Conservation (phyloP, 1,284 basidiomycete species). For the Leccinum huronense region DNA sequence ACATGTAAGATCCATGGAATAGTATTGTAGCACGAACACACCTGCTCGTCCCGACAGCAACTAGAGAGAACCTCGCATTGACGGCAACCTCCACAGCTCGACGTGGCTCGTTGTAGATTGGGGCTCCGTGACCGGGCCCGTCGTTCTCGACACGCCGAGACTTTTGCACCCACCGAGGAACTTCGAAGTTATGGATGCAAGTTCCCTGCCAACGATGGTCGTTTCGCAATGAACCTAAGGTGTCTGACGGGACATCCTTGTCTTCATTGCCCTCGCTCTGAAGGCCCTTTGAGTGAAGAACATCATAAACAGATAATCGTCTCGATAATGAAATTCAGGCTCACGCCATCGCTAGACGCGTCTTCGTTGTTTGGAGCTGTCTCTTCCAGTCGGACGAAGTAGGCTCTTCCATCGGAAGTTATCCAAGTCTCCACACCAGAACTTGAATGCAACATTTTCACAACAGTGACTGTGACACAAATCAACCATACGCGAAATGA, state of each 20-base stretch:
- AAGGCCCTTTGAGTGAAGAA: constrained; percentile 15
- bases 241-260: constrained; percentile 11
- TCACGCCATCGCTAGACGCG: constrained; percentile 18
- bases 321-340: constrained; percentile 5
- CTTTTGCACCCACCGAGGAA: constrained; percentile 75
- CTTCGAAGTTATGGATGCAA: constrained; percentile 65
- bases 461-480: constrained; percentile 51
- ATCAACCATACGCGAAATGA: constrained; percentile 1
- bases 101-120: constrained; percentile 61
- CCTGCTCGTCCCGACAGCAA: constrained; percentile 80
- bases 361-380: constrained; percentile 12
- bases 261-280: constrained; percentile 12
- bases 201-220: constrained; percentile 59
- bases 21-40: constrained; percentile 31
- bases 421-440: constrained; percentile 75
- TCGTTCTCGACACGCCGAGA: constrained; percentile 53
- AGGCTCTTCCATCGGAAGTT: constrained; percentile 76
- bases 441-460: constrained; percentile 54
- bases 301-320: constrained; percentile 6
- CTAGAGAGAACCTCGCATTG: constrained; percentile 82
- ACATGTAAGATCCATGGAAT: constrained; percentile 4
- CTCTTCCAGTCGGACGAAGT: constrained; percentile 60
- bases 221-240: constrained; percentile 19
- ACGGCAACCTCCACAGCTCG: constrained; percentile 66
- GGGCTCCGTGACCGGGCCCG: constrained; percentile 31